phyloP scores from a whole-genome alignment of 371 early-diverging fungal genomes.

The Syncephalis plumigaleata region DNA sequence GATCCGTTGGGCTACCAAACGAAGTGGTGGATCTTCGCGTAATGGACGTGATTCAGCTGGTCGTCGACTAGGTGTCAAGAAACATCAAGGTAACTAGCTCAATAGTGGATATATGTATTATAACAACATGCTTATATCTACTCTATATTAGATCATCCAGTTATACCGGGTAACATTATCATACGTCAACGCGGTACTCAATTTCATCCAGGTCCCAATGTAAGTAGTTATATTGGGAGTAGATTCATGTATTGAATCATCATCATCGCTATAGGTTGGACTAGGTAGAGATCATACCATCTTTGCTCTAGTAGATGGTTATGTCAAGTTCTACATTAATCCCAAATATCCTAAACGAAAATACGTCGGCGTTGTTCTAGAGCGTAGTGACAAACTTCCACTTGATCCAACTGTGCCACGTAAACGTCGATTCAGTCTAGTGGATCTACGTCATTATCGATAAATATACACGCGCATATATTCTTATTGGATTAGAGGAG shows the following conservation, averaged over 20 bases:
- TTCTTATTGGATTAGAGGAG: too few species aligned
- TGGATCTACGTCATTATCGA: conserved; percentile 18
- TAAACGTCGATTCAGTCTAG: conserved; percentile 49
- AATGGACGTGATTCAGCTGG: conserved; percentile 91
- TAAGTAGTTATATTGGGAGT: conserved; percentile 12
- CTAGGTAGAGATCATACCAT: conserved; percentile 88
- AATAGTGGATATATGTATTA: not conserved
- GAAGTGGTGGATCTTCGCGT: conserved; percentile 77
- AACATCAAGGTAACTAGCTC: conserved; percentile 43
- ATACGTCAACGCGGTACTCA: conserved; percentile 84
- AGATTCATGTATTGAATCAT: not conserved
- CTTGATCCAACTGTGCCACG: conserved; percentile 40
- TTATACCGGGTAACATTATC: conserved; percentile 79
- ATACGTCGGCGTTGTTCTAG: conserved; percentile 57
- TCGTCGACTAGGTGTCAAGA: conserved; percentile 86
- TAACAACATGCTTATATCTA: too few species aligned
- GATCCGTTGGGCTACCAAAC: conserved; percentile 84
- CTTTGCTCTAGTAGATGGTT: conserved; percentile 66
- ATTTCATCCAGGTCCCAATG: conserved; percentile 80
- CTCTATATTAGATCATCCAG: conserved; percentile 39
- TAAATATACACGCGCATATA: too few species aligned
- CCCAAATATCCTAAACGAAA: conserved; percentile 46
- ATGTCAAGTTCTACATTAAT: conserved; percentile 70
- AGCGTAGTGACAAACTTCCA: conserved; percentile 45
- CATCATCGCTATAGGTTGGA: conserved; percentile 31